Evolutionary conservation across 169 alveolate genomes (phyloP), one percentile per base, ranked within the genome.

Genomic region (Plasmodium chabaudi): DNA sequence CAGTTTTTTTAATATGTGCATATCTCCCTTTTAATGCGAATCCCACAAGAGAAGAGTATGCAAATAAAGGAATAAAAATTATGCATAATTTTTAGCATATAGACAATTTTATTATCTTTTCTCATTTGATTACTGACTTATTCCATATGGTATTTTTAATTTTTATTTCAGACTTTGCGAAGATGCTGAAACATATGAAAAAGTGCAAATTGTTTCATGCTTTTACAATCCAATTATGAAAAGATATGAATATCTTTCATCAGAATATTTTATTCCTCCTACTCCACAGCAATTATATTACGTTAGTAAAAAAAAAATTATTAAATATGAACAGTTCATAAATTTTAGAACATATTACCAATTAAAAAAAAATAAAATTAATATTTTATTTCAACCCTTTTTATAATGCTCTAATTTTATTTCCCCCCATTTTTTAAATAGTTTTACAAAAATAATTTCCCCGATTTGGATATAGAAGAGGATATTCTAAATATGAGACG

Each of bases 381-480:
- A 13, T 44, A 5, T 17, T 10, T 46, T 6, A n/a, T 17, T 5
- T 15, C 13, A 51, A 34, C 42, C 1, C 6, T 51, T 47, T 12
- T 12, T 47, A 5, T 51, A 5, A 23, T 19, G 1, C 19, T 12
- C 10, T 25, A 2, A 21, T 13, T 70, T 49, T 53, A 6, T 46
- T 47, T 47, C 27, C 61, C 34, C 39, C 9, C 17, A 5, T 23
- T 55, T 63, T 51, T 19, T n/a, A 57, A 15, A 46, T 27, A 75
- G 88, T 75, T 75, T 34, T 75, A 75, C 74, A 75, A 75, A 51
- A 60, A 63, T 10, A 75, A 61, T 9, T 75, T 75, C 60, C 88
- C 88, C 12, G 39, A 61, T 5, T 56, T 75, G 13, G 49, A 23
- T 21, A 25, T 75, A 56, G 88, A 75, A 12, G 68, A 75, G 10